phyloP scores from a whole-genome alignment of 139 green algal species.

The Coccomyxa sp. region DNA sequence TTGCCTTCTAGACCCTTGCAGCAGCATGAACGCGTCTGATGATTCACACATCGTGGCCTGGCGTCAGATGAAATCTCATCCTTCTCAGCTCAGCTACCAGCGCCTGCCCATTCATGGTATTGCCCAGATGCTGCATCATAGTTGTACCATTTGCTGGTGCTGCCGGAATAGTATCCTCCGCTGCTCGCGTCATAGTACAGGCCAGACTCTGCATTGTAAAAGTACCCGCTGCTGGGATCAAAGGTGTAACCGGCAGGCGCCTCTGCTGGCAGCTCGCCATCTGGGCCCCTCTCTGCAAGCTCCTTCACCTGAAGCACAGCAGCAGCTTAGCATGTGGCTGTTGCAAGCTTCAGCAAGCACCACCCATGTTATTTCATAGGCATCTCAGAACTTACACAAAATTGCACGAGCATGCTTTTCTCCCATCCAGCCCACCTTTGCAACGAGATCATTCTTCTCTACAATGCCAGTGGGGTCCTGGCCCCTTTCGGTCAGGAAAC shows the following conservation, averaged over 20 bases:
- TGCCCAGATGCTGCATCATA: constrained; percentile 19
- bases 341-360: no score
- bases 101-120: no score
- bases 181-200: constrained; percentile 58
- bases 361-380: no score
- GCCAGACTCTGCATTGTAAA: constrained; percentile 26
- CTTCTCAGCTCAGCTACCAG: no score
- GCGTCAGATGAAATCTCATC: no score
- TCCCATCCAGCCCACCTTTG: constrained; percentile 15
- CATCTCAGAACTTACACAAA: no score
- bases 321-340: background rate
- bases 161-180: constrained; percentile 43
- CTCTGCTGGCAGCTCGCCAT: background rate
- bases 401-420: no score
- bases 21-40: no score
- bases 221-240: constrained; percentile 50
- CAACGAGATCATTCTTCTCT: constrained; percentile 67
- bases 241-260: constrained; percentile 51
- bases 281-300: constrained; percentile 8
- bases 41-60: no score
- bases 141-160: constrained; percentile 48
- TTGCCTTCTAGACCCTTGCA: no score
- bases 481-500: constrained; percentile 50
- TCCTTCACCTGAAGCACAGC: constrained; percentile 19
- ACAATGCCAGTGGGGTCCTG: constrained; percentile 41